Evolutionary conservation across 306 rosid genomes (phyloP).

Genomic region (Pterocarpus macrocarpus): DNA sequence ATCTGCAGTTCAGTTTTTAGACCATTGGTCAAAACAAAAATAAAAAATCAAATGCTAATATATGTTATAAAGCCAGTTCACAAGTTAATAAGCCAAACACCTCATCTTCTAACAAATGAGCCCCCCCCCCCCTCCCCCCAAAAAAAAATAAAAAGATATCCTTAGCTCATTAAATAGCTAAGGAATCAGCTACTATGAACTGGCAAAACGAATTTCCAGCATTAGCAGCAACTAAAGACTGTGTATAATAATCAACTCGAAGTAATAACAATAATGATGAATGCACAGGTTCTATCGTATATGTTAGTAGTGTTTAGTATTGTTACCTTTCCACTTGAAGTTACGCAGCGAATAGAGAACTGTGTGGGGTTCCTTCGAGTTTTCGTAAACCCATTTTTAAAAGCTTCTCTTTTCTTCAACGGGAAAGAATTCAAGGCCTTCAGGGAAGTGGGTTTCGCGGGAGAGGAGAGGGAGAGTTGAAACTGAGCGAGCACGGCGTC

Average conservation of each 20-base stretch:
- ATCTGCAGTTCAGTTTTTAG: neutral
- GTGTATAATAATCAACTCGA: neutral
- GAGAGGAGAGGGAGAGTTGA: conserved; percentile 43
- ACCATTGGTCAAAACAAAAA: neutral
- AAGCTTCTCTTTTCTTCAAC: conserved; percentile 48
- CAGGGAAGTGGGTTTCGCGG: conserved; percentile 50
- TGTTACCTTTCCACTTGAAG: conserved; percentile 82
- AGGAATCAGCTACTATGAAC: neutral
- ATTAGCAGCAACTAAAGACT: neutral
- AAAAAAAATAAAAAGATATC: neutral
- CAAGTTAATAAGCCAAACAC: neutral
- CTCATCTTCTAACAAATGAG: neutral
- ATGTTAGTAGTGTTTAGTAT: neutral
- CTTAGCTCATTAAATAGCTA: neutral
- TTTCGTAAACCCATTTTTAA: conserved; percentile 53
- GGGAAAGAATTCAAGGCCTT: conserved; percentile 50
- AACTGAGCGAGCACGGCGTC: conserved; percentile 51
- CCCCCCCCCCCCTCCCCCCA: neutral
- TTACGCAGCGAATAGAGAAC: conserved; percentile 65
- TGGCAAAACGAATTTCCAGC: neutral
- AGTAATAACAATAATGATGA: neutral
- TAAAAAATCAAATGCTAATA: neutral
- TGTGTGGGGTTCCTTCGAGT: conserved; percentile 46
- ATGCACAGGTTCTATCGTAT: neutral
- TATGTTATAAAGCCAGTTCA: neutral